Evolutionary conservation across 139 green algal genomes (phyloP).

Genomic region (Closterium sp.): DNA sequence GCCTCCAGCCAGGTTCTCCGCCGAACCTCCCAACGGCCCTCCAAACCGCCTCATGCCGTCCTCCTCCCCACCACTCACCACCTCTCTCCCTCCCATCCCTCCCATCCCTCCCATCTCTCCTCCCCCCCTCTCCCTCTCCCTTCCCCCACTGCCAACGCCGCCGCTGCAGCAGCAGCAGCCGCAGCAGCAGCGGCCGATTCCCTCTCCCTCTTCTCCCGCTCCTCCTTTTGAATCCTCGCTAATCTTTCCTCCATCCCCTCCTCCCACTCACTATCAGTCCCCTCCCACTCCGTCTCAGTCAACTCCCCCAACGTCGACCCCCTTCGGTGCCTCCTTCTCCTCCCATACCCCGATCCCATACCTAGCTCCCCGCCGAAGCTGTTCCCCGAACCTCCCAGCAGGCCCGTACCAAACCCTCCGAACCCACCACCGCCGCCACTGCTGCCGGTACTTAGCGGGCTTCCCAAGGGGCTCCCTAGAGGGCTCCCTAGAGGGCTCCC

Average conservation of each 20-base stretch:
- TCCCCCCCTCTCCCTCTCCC: background rate
- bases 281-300: constrained; percentile 1
- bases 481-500: background rate
- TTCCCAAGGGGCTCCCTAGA: background rate
- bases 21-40: background rate
- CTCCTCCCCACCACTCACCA: background rate
- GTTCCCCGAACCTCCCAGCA: background rate
- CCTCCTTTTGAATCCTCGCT: background rate
- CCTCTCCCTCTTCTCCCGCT: background rate
- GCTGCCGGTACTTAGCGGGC: no score
- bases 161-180: background rate
- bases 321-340: background rate
- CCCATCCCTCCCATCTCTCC: background rate
- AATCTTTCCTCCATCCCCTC: background rate
- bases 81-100: no score
- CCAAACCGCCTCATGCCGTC: background rate
- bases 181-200: background rate
- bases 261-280: background rate
- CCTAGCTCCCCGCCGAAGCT: background rate
- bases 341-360: constrained; percentile 1
- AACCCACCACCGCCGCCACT: background rate
- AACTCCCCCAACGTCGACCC: background rate
- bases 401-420: background rate
- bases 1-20: background rate
- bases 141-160: background rate